Conservation (phyloP, 768 basidiomycete species). For the Kondoa malvinella region DNA sequence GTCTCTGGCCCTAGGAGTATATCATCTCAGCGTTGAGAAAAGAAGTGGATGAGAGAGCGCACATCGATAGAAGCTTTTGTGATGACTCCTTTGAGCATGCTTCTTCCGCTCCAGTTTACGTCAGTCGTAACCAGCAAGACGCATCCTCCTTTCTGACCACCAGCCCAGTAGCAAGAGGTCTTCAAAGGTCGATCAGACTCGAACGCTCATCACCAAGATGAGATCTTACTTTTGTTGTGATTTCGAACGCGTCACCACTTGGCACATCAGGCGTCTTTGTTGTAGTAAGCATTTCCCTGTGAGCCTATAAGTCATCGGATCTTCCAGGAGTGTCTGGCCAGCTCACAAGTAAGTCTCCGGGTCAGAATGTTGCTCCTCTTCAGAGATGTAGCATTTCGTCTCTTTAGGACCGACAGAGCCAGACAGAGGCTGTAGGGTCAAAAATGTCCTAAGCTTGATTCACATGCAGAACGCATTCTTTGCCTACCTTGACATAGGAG, state of each 20-base stretch:
- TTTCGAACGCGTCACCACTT: conserved; percentile 13
- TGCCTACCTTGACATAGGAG: neutral
- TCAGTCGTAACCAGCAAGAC: conserved; percentile 16
- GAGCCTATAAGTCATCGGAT: no score
- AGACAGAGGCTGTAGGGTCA: conserved; percentile 10
- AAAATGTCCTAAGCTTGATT: conserved; percentile 3
- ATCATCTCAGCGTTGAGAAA: neutral
- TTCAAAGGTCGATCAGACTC: no score
- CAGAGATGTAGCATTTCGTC: conserved; percentile 13
- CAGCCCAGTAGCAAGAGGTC: conserved; percentile 17
- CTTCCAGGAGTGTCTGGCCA: no score
- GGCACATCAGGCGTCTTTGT: conserved; percentile 20
- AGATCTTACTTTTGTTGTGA: no score
- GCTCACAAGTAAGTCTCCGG: conserved; percentile 13
- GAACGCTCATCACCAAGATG: no score
- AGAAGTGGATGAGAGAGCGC: neutral
- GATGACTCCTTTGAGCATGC: conserved; percentile 14
- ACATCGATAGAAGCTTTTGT: neutral
- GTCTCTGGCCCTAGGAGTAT: conserved; percentile 11
- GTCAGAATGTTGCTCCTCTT: conserved; percentile 9
- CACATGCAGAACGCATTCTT: neutral
- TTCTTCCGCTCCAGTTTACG: conserved; percentile 14
- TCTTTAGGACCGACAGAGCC: conserved; percentile 11
- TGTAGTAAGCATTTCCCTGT: conserved; percentile 11
- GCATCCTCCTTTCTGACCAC: conserved; percentile 16